A percentile compares a stretch with the other conserved stretches of the same genome.
These are phyloP conservation scores for Colletotrichum liriopes DNA, from an alignment of 2,329 filamentous ascomycete genomes.

Conservation along the genomic window DNA sequence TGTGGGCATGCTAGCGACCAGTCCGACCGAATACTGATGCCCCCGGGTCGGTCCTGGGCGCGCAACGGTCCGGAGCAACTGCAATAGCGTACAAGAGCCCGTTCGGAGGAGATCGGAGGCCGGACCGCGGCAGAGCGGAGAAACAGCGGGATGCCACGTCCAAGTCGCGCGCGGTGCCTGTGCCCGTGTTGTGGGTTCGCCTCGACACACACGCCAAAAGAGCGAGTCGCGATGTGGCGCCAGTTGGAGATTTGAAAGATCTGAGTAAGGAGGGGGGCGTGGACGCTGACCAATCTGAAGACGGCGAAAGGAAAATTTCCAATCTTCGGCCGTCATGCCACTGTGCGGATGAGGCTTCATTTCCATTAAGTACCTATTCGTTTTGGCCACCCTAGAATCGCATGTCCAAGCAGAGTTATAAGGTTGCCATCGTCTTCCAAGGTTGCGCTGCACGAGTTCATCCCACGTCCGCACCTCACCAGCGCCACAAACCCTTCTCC, in stretches of 20 bases:
- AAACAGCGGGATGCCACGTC: background rate
- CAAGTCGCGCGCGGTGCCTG: background rate
- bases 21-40: no score
- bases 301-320: constrained; percentile 9
- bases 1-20: no score
- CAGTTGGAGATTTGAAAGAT: constrained; percentile 24
- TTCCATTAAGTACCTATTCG: background rate
- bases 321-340: background rate
- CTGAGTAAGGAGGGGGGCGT: constrained; percentile 30
- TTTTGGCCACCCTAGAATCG: no score
- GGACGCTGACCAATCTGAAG: constrained; percentile 20
- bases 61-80: background rate
- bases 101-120: background rate
- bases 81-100: background rate
- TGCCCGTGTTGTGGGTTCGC: background rate
- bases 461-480: background rate
- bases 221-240: background rate
- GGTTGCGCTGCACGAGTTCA: background rate
- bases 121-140: background rate
- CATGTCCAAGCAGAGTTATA: background rate
- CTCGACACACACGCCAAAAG: no score
- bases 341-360: background rate
- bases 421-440: background rate
- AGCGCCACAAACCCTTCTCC: background rate
- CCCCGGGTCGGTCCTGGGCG: background rate